Evolutionary conservation across 1,284 basidiomycete species (phyloP).

Genomic region (Microbotryum lychnidis-dioicae): DNA sequence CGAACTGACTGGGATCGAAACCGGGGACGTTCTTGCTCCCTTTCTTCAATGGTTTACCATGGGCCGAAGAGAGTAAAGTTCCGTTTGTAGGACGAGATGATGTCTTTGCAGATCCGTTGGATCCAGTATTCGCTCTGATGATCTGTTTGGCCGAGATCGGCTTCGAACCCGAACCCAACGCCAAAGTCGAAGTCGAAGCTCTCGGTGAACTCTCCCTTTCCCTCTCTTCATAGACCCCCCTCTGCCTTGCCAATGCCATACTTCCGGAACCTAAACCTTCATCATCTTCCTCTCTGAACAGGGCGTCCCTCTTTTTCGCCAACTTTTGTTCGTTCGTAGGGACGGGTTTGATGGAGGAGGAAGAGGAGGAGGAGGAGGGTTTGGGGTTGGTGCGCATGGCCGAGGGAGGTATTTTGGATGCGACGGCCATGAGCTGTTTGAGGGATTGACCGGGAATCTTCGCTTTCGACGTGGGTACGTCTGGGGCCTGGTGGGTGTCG

Average conservation of each 20-base stretch:
- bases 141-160: not conserved
- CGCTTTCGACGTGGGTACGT: no score
- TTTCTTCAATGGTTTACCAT: slow-evolving; percentile 9
- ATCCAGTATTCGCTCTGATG: not conserved
- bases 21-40: not conserved
- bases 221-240: not conserved
- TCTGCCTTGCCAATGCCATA: slow-evolving; percentile 14
- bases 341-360: not conserved
- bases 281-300: slow-evolving; percentile 24
- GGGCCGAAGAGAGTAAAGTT: not conserved
- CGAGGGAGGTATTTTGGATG: not conserved
- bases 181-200: no score
- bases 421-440: slow-evolving; percentile 2
- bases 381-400: slow-evolving; percentile 1
- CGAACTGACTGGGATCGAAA: slow-evolving; percentile 20
- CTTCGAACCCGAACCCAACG: not conserved
- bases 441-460: not conserved
- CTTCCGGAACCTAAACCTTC: slow-evolving; percentile 15
- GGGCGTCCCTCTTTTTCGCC: slow-evolving; percentile 8
- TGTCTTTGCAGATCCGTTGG: no score
- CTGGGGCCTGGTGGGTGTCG: no score
- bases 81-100: not conserved
- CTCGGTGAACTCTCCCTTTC: no score
- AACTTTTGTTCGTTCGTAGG: slow-evolving; percentile 19
- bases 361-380: not conserved